Percentiles rank a stretch among this genome's conserved stretches.
Conservation (phyloP, 371 early-diverging fungal genomes). For the Capillidium heterosporum region DNA sequence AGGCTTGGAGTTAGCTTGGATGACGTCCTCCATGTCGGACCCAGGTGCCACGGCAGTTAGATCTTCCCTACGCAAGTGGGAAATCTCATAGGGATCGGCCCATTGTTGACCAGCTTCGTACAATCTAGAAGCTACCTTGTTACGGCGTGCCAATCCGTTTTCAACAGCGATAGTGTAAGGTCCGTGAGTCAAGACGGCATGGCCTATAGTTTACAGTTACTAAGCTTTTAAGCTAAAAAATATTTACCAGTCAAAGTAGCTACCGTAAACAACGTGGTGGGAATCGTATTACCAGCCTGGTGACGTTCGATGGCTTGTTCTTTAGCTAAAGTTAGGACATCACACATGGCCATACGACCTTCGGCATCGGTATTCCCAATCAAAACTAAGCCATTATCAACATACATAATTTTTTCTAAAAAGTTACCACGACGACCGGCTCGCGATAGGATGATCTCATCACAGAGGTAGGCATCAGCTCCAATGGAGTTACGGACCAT, state of each 20-base stretch:
- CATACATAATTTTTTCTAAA: too few relatives aligned
- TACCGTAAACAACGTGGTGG: slow-evolving; percentile 53
- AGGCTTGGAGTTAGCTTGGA: slow-evolving; percentile 57
- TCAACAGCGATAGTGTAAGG: slow-evolving; percentile 57
- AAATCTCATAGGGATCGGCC: slow-evolving; percentile 71
- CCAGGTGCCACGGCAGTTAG: slow-evolving; percentile 37
- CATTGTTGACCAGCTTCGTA: slow-evolving; percentile 42
- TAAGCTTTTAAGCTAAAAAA: too few relatives aligned
- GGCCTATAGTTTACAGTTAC: slow-evolving; percentile 9
- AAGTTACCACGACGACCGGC: slow-evolving; percentile 38
- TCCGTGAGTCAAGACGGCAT: slow-evolving; percentile 61
- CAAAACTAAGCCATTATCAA: slow-evolving; percentile 18
- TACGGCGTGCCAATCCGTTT: slow-evolving; percentile 62
- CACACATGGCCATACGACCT: slow-evolving; percentile 81
- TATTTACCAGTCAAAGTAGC: slow-evolving; percentile 61
- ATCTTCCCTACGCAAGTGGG: slow-evolving; percentile 71
- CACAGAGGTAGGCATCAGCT: slow-evolving; percentile 58
- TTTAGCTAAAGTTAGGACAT: slow-evolving; percentile 57
- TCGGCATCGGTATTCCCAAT: slow-evolving; percentile 83
- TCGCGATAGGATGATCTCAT: slow-evolving; percentile 62
- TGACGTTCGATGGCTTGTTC: slow-evolving; percentile 43
- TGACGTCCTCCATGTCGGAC: slow-evolving; percentile 48
- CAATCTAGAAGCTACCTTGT: slow-evolving; percentile 36
- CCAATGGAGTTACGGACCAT: slow-evolving; percentile 72
- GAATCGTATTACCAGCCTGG: slow-evolving; percentile 18